phyloP scores from a whole-genome alignment of 306 rosid species.

The Citrullus amarus region DNA sequence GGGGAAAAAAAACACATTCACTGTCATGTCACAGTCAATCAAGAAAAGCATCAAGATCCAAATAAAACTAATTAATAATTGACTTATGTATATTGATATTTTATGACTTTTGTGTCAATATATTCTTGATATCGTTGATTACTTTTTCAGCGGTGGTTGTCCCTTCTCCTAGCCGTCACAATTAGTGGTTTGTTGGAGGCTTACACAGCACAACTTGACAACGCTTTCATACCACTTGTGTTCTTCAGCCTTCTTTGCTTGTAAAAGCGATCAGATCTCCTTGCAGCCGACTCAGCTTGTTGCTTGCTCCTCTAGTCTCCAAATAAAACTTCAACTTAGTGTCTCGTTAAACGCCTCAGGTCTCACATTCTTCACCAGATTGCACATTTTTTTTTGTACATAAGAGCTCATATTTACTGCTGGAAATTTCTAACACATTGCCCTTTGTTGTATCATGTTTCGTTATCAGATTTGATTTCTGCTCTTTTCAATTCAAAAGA shows the following conservation, averaged over 20 bases:
- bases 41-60: neutral
- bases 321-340: neutral
- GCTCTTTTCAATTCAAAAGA: neutral
- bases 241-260: constrained; percentile 89
- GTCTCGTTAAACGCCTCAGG: neutral
- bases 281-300: neutral
- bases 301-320: constrained; percentile 13
- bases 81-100: neutral
- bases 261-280: constrained; percentile 18
- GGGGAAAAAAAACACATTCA: neutral
- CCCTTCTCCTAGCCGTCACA: constrained; percentile 70
- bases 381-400: neutral
- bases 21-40: neutral
- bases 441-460: neutral
- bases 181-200: constrained; percentile 94
- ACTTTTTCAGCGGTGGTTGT: constrained; percentile 73
- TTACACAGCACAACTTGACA: constrained; percentile 90
- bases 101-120: neutral
- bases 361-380: neutral
- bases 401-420: constrained; percentile 2
- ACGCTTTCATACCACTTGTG: constrained; percentile 82
- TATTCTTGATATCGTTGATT: constrained; percentile 13
- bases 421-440: constrained; percentile 10
- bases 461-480: constrained; percentile 9
- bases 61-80: neutral